Base-by-base conservation (phyloP, 2,329 filamentous ascomycete species). In the Spiromastix sp. region DNA sequence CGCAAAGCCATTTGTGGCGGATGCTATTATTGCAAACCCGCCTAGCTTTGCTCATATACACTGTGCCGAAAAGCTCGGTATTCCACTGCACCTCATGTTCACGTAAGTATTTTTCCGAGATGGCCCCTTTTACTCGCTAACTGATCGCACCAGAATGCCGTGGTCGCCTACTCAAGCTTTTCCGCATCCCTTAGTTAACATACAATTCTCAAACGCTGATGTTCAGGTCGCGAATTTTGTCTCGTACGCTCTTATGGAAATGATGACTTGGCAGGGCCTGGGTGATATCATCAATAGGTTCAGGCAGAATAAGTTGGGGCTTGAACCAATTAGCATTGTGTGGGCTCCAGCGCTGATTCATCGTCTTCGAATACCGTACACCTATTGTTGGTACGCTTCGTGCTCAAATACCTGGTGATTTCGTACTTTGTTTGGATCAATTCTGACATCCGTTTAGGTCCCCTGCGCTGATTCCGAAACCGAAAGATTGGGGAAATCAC, bases 231-330 rank as follows among this genome's bases (percentile, higher is more conserved):
- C 83, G 1, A 93, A 91, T 48, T 89, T 84, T 50, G 69, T 93
- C 38, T 83, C 81, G 0, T 94, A 93, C 49, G 77, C 80, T 0
- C 65, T 93, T 13, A 81, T 93, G 2, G 86, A 94, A 46, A 84
- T 93, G 73, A 77, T 94, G 70, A 87, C 86, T 8, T 93, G 85
- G 85, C 85, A 94, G 59, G 86, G 85, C 0, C 63, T 94, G 3
- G 87, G 87, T 24, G 87, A 95, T 56, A 68, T 95, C 4, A 89
- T 95, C 52, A 95, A 96, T 52, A 72, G 78, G 8, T 95, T 94
- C 50, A 71, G 87, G 34, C 77, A 80, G 44, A 77, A 78, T 39
- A 74, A 73, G 10, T 68, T 93, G 1, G 80, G 81, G 17, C 64
- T 95, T 1, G 81, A 91, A 29, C 73, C 81, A 0, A 69, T 95